These are phyloP conservation scores for Novymonas esmeraldas DNA, from an alignment of 208 protist genomes.

Conservation along the genomic window DNA sequence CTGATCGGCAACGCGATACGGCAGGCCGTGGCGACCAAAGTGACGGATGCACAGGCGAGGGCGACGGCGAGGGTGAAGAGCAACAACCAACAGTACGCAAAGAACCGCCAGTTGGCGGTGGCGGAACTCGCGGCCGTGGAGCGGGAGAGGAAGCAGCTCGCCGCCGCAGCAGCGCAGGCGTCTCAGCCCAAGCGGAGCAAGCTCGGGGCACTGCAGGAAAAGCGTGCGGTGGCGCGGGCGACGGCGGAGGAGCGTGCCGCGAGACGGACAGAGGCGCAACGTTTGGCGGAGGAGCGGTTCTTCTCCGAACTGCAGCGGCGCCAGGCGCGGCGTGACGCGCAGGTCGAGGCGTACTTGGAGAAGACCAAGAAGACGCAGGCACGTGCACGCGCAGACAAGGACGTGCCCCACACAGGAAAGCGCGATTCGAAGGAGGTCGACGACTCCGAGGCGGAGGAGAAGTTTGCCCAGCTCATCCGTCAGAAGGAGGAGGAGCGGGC, in stretches of 20 bases:
- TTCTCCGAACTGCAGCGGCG: constrained; percentile 10
- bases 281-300: constrained; percentile 20
- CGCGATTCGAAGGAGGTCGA: too few species aligned
- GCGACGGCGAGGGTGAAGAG: not conserved
- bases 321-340: constrained; percentile 2
- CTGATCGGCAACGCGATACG: constrained; percentile 4
- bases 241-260: too few species aligned
- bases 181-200: too few species aligned
- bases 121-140: constrained; percentile 24
- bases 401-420: not conserved
- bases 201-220: too few species aligned
- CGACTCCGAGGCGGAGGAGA: not conserved
- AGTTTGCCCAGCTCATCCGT: not conserved
- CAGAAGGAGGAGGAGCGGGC: constrained; percentile 5
- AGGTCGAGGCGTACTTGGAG: constrained; percentile 1
- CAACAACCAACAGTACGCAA: constrained; percentile 16
- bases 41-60: too few species aligned
- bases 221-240: too few species aligned
- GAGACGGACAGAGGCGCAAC: constrained; percentile 9
- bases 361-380: constrained; percentile 1
- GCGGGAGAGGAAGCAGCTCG: not conserved
- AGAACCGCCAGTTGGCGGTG: constrained; percentile 9
- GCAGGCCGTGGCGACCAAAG: not conserved
- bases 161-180: not conserved
- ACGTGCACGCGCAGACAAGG: not conserved